phyloP scores from a whole-genome alignment of 2,329 filamentous ascomycete species.

The Xylariaceae sp. region DNA sequence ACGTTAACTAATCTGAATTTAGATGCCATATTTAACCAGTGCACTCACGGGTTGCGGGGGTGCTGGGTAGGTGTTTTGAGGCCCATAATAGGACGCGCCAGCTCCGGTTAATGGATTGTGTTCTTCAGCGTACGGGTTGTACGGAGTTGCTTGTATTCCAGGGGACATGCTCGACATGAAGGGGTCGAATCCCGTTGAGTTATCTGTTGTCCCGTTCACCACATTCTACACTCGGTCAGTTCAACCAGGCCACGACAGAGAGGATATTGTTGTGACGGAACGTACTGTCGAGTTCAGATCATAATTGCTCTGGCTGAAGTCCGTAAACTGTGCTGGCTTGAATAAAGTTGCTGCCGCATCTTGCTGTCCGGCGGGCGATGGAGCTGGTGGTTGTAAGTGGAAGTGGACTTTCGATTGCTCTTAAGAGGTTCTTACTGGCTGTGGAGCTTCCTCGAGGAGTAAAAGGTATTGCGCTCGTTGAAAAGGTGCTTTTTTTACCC shows the following conservation, averaged over 20 bases:
- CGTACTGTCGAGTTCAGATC: slow-evolving; percentile 46
- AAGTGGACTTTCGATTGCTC: slow-evolving; percentile 2
- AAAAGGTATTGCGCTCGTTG: slow-evolving; percentile 82
- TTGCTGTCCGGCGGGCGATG: slow-evolving; percentile 36
- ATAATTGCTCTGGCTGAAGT: slow-evolving; percentile 53
- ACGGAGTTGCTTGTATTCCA: slow-evolving; percentile 46
- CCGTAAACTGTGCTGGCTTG: slow-evolving; percentile 52
- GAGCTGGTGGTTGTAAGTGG: slow-evolving; percentile 25
- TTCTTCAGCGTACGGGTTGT: slow-evolving; percentile 76
- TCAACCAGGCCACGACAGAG: background rate
- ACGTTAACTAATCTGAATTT: background rate
- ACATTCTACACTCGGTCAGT: slow-evolving; percentile 24
- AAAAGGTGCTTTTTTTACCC: slow-evolving; percentile 69
- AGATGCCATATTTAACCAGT: background rate
- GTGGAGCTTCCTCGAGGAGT: slow-evolving; percentile 58
- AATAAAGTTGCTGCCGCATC: slow-evolving; percentile 43
- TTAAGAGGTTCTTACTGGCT: slow-evolving; percentile 18
- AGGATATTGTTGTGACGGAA: background rate
- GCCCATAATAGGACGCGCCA: slow-evolving; percentile 61
- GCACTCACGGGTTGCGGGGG: slow-evolving; percentile 54
- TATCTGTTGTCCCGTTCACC: slow-evolving; percentile 28
- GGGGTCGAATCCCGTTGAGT: slow-evolving; percentile 51
- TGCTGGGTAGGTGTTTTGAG: slow-evolving; percentile 46
- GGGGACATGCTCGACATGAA: slow-evolving; percentile 56
- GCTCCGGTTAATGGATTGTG: slow-evolving; percentile 50